A percentile compares a stretch with the other conserved stretches of the same genome.
phyloP scores from a whole-genome alignment of 2,329 filamentous ascomycete genomes.

The Dactylellina haptotyla region DNA sequence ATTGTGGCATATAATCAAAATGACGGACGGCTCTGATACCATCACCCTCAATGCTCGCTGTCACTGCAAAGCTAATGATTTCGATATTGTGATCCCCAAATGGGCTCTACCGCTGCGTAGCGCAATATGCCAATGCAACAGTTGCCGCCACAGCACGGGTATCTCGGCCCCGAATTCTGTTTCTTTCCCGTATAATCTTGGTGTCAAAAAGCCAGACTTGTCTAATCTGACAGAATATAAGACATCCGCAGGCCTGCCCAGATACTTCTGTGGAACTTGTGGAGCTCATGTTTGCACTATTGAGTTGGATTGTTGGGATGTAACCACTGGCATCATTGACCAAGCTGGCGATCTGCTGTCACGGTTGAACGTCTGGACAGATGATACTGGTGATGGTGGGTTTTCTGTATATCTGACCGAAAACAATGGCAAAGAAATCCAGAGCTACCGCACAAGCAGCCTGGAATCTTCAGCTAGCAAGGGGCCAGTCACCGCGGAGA shows the following conservation, averaged over 20 bases:
- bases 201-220: slow-evolving; percentile 21
- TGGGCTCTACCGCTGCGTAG: slow-evolving; percentile 35
- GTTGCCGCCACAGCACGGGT: slow-evolving; percentile 34
- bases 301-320: slow-evolving; percentile 33
- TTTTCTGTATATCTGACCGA: slow-evolving; percentile 15
- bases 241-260: slow-evolving; percentile 15
- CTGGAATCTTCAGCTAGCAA: background rate
- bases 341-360: slow-evolving; percentile 17
- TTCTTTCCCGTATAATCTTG: slow-evolving; percentile 7
- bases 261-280: slow-evolving; percentile 43
- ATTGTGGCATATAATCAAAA: background rate
- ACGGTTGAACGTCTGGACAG: slow-evolving; percentile 26
- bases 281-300: slow-evolving; percentile 33
- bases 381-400: slow-evolving; percentile 38
- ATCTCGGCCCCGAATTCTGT: slow-evolving; percentile 12
- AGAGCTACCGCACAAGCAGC: slow-evolving; percentile 30
- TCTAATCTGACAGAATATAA: slow-evolving; percentile 27
- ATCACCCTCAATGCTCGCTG: slow-evolving; percentile 30
- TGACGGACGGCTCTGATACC: slow-evolving; percentile 14
- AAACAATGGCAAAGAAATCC: slow-evolving; percentile 3
- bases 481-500: background rate
- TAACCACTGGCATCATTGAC: slow-evolving; percentile 17
- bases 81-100: slow-evolving; percentile 20
- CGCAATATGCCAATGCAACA: slow-evolving; percentile 39
- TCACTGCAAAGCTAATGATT: slow-evolving; percentile 47